phyloP scores from a whole-genome alignment of 768 basidiomycete genomes.

The Boletus pseudopeckii region DNA sequence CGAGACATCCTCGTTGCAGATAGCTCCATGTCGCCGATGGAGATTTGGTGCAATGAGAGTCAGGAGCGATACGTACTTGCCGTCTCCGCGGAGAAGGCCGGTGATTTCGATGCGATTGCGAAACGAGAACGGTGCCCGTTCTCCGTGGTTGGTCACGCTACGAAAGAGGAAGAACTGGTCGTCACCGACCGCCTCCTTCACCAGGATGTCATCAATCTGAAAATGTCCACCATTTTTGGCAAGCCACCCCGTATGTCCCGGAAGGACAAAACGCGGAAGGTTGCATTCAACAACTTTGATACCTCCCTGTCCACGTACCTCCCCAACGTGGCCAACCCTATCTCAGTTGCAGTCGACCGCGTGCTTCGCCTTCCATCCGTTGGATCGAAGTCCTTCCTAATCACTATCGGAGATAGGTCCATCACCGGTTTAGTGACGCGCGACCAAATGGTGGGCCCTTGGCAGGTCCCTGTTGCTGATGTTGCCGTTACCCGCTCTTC shows the following conservation, averaged over 20 bases:
- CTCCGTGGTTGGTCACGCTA: slow-evolving; percentile 87
- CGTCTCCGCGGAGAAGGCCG: slow-evolving; percentile 59
- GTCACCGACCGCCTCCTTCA: slow-evolving; percentile 85
- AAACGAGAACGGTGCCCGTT: slow-evolving; percentile 91
- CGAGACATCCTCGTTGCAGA: slow-evolving; percentile 91
- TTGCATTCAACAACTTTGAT: slow-evolving; percentile 60
- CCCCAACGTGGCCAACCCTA: slow-evolving; percentile 44
- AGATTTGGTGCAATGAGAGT: slow-evolving; percentile 99
- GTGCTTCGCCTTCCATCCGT: slow-evolving; percentile 90
- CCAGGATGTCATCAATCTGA: slow-evolving; percentile 78
- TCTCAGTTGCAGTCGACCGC: slow-evolving; percentile 68
- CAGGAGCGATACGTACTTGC: slow-evolving; percentile 98
- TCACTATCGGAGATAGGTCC: slow-evolving; percentile 95
- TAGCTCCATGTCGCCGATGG: slow-evolving; percentile 95
- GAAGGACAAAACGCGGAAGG: slow-evolving; percentile 49
- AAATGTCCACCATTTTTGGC: slow-evolving; percentile 95
- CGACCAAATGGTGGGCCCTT: slow-evolving; percentile 99
- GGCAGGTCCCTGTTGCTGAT: slow-evolving; percentile 97
- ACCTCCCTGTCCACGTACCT: slow-evolving; percentile 64
- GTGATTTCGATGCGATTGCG: slow-evolving; percentile 71
- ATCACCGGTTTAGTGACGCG: slow-evolving; percentile 93
- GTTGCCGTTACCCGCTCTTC: slow-evolving; percentile 94
- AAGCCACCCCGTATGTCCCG: slow-evolving; percentile 92
- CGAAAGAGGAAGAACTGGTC: slow-evolving; percentile 73
- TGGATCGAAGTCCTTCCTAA: slow-evolving; percentile 94